Evolutionary conservation across 805 yeast species (phyloP), one percentile per base, ranked within the genome.

Genomic region (Alloascoidea hylecoeti): DNA sequence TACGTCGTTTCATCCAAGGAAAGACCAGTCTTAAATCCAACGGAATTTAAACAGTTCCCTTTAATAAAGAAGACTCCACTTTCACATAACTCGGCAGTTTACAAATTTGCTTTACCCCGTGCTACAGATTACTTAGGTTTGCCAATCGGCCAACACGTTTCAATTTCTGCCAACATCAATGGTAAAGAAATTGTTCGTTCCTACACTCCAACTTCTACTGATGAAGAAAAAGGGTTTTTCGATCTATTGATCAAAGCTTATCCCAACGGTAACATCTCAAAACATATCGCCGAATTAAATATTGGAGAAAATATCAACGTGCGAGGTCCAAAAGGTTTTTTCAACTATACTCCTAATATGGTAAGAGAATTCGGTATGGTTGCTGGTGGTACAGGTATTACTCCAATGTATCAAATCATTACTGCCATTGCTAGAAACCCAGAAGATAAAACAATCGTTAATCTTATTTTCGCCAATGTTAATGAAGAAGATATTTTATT

Each of bases 371-470:
- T 88, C 42, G 85, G 80, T 39, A 88, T 88, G 96, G 76, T 89
- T 46, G 94, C 95, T 33, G 96, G 96, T 48, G 97, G 96, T 52
- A 84, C 96, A 28, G 96, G 96, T 38, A 78, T 82, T 49, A 78
- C 94, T 5, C 94, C 94, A 55, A 82, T 82, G 94, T 82, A 72
- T 58, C 94, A 82, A 62, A 75, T 82, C 70, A 75, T 52, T 47
- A 80, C 82, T 48, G 82, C 94, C 12, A 78, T 88, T 46, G 75
- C 76, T 49, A 61, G 65, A 41, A 75, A 88, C 55, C 89, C 94
- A 17, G 61, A 67, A 14, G 96, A 89, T 60, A 68, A 66, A 36
- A 88, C 96, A 42, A 70, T 75, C 51, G 74, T 85, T 45, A 64
- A 70, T 39, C 66, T 88, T 48, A 55, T 88, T 33, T 89, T 80